phyloP scores from a whole-genome alignment of 2,329 filamentous ascomycete genomes.

The Phialemoniopsis sp. region DNA sequence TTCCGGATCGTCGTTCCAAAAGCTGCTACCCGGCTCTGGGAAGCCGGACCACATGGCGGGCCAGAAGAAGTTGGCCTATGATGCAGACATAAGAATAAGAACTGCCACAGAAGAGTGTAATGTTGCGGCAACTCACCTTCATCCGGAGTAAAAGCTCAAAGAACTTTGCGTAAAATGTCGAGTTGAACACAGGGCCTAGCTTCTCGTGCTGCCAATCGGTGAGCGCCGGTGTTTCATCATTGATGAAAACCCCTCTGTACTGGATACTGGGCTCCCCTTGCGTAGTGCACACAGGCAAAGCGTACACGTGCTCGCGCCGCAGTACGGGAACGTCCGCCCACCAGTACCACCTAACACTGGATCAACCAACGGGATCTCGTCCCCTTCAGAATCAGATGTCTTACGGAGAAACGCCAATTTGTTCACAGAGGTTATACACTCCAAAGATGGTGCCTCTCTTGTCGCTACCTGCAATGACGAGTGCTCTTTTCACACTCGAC shows the following conservation, averaged over 20 bases:
- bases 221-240: slow-evolving; percentile 38
- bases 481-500: slow-evolving; percentile 31
- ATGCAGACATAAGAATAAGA: too few species aligned
- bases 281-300: slow-evolving; percentile 20
- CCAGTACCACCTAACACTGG: slow-evolving; percentile 52
- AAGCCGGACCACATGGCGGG: slow-evolving; percentile 59
- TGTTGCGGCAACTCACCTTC: slow-evolving; percentile 24
- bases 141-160: slow-evolving; percentile 60
- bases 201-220: not conserved
- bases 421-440: slow-evolving; percentile 55
- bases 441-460: slow-evolving; percentile 58
- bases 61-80: slow-evolving; percentile 60
- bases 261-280: slow-evolving; percentile 52
- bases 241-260: slow-evolving; percentile 59
- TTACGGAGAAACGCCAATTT: slow-evolving; percentile 54
- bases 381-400: slow-evolving; percentile 5
- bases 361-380: too few species aligned
- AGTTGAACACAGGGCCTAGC: slow-evolving; percentile 24
- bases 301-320: slow-evolving; percentile 41
- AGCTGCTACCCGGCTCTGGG: slow-evolving; percentile 45
- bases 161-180: slow-evolving; percentile 55
- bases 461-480: slow-evolving; percentile 55
- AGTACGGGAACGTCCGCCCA: slow-evolving; percentile 53
- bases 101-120: too few species aligned
- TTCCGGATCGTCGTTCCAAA: slow-evolving; percentile 56